Percentiles rank a stretch among this genome's conserved stretches.
phyloP scores from a whole-genome alignment of 306 rosid genomes.

The Cercis canadensis region DNA sequence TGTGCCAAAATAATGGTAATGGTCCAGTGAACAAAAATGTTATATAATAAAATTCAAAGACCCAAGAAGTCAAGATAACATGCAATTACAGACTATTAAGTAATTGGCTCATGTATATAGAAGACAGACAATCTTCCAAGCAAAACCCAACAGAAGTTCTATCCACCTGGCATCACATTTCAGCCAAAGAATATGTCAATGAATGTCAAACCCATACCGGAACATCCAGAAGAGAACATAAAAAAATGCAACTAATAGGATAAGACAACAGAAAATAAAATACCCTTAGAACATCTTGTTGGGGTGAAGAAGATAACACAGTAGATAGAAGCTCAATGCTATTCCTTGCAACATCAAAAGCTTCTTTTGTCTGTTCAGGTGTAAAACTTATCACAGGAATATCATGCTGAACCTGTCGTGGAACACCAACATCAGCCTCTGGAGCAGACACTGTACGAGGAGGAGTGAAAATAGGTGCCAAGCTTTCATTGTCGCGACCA shows the following conservation, averaged over 20 bases:
- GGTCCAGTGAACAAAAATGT: not conserved
- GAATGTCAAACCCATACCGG: not conserved
- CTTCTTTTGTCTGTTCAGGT: slow-evolving; percentile 87
- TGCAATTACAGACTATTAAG: not conserved
- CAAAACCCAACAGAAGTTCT: slow-evolving; percentile 8
- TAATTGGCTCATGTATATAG: not conserved
- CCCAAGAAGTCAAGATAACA: not conserved
- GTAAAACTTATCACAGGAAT: slow-evolving; percentile 66
- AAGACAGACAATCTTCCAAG: not conserved
- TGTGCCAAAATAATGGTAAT: slow-evolving; percentile 6
- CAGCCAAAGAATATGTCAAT: not conserved
- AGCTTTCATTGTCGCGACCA: slow-evolving; percentile 93
- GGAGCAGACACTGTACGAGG: slow-evolving; percentile 65
- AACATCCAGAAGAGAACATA: not conserved
- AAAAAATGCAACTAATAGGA: not conserved
- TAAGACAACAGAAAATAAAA: slow-evolving; percentile 25
- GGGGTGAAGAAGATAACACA: slow-evolving; percentile 88
- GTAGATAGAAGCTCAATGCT: slow-evolving; percentile 90
- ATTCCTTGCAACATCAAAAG: slow-evolving; percentile 93
- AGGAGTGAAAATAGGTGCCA: slow-evolving; percentile 97
- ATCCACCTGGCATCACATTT: not conserved
- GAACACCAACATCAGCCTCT: slow-evolving; percentile 54
- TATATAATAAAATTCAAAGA: not conserved
- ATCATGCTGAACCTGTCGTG: slow-evolving; percentile 60
- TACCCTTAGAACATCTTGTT: slow-evolving; percentile 89